Base-by-base conservation (phyloP, 768 basidiomycete genomes). In the Dendrothele bispora region DNA sequence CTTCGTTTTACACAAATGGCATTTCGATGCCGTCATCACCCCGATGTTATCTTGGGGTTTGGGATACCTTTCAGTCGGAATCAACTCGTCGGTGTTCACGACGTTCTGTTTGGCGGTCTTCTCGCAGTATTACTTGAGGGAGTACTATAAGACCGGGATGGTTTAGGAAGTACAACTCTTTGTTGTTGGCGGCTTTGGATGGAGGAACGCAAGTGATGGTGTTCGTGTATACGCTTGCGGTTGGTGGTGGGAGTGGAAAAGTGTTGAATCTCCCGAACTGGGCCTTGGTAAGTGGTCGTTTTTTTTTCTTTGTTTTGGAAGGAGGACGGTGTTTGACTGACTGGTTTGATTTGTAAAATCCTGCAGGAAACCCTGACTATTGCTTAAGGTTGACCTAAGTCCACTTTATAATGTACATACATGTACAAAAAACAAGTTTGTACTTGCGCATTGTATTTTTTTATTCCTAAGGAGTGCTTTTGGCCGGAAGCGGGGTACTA, bases 111-210 rank as follows among this genome's bases (percentile, higher is more conserved):
- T 77, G 22, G 74, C 71, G 38, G 59, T 75, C 21, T 70, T 77
- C 54, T 76, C 74, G 11, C 75, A 75, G 52, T 76, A 67, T 57
- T 78, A 71, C 43, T 59, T 74, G 10, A 62, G 77, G 32, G 58
- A 56, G 32, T 71, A 73, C 50, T 69, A 70, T 25, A 58, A 69
- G 7, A 57, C 67, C 75, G 15, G 58, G 66, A 15, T 78, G 72
- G 69, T 79, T 73, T 69, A 63, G 70, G 50, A 77, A 76, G 55
- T 77, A 77, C 61, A 79, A 77, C 61, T 79, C 75, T 69, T 51
- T 79, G 49, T 54, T 77, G 50, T 71, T 69, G 21, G 80, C 80
- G 15, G 78, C 52, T 1, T 43, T 54, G 7, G 58, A 57, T 17
- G 55, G 58, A 8, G 55, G 55, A 38, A 55, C 58, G 2, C 48